Conservation (phyloP, 225 moss, liverwort and hornwort genomes). For the Pseudisothecium myosuroides region DNA sequence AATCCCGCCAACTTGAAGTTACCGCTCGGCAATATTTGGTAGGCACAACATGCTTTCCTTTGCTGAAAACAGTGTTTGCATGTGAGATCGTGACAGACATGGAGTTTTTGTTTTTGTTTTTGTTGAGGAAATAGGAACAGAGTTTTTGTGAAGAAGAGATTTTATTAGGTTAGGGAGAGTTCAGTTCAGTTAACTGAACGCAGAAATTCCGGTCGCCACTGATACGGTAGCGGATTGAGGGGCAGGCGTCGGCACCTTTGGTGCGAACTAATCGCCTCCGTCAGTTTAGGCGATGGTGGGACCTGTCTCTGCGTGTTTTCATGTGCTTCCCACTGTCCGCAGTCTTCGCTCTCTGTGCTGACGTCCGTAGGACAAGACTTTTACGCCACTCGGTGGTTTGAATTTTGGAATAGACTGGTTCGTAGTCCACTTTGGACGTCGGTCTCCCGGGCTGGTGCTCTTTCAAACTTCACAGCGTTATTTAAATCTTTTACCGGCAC, state of each 20-base stretch:
- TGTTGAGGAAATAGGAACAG: neutral
- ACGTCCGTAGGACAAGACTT: neutral
- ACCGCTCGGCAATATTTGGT: neutral
- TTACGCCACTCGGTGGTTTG: neutral
- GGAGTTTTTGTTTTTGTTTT: too few species aligned
- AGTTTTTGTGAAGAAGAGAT: neutral
- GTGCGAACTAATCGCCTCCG: neutral
- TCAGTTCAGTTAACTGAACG: neutral
- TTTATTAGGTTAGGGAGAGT: neutral
- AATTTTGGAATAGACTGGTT: neutral
- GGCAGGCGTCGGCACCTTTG: neutral
- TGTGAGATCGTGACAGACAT: neutral
- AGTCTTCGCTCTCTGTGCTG: neutral
- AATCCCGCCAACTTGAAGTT: neutral
- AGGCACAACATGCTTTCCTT: neutral
- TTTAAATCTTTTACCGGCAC: neutral
- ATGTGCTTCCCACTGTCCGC: neutral
- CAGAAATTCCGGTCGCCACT: neutral
- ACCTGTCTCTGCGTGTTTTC: neutral
- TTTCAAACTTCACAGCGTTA: conserved; percentile 13
- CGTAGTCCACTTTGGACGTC: neutral
- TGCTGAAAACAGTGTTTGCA: neutral
- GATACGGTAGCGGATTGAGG: neutral
- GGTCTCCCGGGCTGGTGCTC: neutral
- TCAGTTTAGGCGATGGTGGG: neutral